These are phyloP conservation scores for Didymella lethalis DNA, from an alignment of 2,329 filamentous ascomycete species.

Conservation along the genomic window DNA sequence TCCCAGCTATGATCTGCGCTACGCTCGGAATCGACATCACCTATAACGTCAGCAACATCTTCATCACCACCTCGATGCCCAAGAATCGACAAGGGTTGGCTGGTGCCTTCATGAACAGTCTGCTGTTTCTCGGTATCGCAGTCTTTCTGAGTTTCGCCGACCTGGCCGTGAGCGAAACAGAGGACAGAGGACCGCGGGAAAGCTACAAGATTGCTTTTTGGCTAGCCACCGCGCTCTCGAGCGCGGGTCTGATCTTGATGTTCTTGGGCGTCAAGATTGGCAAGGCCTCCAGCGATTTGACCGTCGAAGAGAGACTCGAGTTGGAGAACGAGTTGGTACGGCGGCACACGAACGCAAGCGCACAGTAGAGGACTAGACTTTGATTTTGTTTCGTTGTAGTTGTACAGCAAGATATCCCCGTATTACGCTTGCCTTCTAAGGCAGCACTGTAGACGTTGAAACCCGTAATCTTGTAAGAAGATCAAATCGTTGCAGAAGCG, in stretches of 20 bases:
- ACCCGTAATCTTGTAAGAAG: background rate
- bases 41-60: constrained; percentile 51
- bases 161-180: constrained; percentile 45
- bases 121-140: constrained; percentile 49
- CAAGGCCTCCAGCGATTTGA: constrained; percentile 48
- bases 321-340: constrained; percentile 42
- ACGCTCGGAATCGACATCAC: constrained; percentile 50
- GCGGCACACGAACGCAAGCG: constrained; percentile 24
- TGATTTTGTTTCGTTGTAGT: background rate
- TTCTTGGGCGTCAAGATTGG: constrained; percentile 49
- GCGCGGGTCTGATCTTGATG: constrained; percentile 45
- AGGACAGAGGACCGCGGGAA: constrained; percentile 36
- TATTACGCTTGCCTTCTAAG: background rate
- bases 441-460: background rate
- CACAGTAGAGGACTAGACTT: background rate
- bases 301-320: constrained; percentile 43
- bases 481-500: background rate
- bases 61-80: constrained; percentile 48
- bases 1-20: constrained; percentile 55
- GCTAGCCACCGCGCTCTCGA: constrained; percentile 44
- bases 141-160: constrained; percentile 50
- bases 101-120: constrained; percentile 48
- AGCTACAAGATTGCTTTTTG: constrained; percentile 52
- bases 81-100: constrained; percentile 47
- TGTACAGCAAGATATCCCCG: constrained; percentile 8